phyloP scores from a whole-genome alignment of 2,329 filamentous ascomycete genomes.

The Aspergillus phoenicis region DNA sequence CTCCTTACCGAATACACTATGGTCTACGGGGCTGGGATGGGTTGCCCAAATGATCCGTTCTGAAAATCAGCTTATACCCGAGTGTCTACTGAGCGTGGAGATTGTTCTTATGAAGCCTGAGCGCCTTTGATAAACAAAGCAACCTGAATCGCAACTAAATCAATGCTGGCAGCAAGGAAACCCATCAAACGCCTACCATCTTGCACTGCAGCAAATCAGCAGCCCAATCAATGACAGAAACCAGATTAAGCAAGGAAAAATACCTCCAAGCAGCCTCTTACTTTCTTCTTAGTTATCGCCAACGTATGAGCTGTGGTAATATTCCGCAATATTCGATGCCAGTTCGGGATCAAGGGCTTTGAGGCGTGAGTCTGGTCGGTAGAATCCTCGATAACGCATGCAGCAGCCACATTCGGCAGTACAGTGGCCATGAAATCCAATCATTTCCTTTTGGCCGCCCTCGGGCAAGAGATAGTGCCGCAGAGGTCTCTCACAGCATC shows the following conservation, averaged over 20 bases:
- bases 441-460: background rate
- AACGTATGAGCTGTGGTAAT: background rate
- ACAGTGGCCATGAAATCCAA: background rate
- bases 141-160: background rate
- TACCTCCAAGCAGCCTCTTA: background rate
- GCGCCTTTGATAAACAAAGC: background rate
- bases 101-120: background rate
- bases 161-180: background rate
- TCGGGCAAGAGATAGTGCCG: background rate
- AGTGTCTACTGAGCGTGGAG: background rate
- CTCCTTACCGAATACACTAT: background rate
- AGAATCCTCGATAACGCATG: slow-evolving; percentile 1
- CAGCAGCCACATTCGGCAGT: slow-evolving; percentile 1
- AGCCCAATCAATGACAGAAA: background rate
- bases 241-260: background rate
- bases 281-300: background rate
- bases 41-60: background rate
- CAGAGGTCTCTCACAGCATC: background rate
- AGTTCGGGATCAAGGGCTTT: slow-evolving; percentile 2
- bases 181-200: background rate
- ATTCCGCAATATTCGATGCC: background rate
- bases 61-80: background rate
- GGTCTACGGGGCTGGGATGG: no score
- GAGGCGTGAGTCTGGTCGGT: background rate
- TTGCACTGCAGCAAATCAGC: background rate